These are phyloP conservation scores for Lipomyces sp. DNA, from an alignment of 805 yeast genomes.

Conservation along the genomic window DNA sequence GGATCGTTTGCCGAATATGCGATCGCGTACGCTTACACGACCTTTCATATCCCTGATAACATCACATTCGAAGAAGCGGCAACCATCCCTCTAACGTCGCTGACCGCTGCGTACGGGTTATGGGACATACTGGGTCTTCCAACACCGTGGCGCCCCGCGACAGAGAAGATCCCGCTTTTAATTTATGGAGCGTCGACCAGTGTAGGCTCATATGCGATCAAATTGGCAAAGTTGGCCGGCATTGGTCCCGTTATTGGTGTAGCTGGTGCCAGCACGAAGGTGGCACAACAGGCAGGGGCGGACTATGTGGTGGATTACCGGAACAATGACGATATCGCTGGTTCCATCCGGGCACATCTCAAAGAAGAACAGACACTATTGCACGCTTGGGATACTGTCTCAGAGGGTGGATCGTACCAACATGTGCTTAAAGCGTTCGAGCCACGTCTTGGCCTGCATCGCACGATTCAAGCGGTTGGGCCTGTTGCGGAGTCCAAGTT, in stretches of 20 bases:
- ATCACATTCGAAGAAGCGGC: slow-evolving; percentile 32
- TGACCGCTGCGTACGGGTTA: slow-evolving; percentile 29
- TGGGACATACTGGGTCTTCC: slow-evolving; percentile 30
- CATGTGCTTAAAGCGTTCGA: slow-evolving; percentile 20
- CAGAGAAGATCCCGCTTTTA: slow-evolving; percentile 24
- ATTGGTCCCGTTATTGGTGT: slow-evolving; percentile 35
- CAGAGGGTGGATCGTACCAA: slow-evolving; percentile 23
- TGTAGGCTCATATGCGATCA: slow-evolving; percentile 27
- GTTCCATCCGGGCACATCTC: slow-evolving; percentile 16
- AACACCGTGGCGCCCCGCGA: slow-evolving; percentile 34
- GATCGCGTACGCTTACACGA: slow-evolving; percentile 21
- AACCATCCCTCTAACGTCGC: slow-evolving; percentile 28
- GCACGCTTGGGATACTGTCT: slow-evolving; percentile 27
- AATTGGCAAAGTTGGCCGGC: slow-evolving; percentile 33
- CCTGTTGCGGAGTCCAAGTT: slow-evolving; percentile 15
- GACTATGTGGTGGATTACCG: slow-evolving; percentile 32
- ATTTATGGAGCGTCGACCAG: slow-evolving; percentile 34
- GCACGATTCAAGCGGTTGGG: slow-evolving; percentile 17
- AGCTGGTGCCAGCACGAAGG: slow-evolving; percentile 24
- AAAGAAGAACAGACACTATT: slow-evolving; percentile 25
- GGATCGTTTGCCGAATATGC: slow-evolving; percentile 36
- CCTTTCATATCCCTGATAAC: slow-evolving; percentile 29
- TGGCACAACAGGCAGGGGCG: slow-evolving; percentile 24
- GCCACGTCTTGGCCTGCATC: slow-evolving; percentile 8
- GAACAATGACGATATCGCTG: slow-evolving; percentile 17